Percentiles rank a stretch among this genome's conserved stretches.
These are phyloP conservation scores for Pseudogymnoascus sp. DNA, from an alignment of 2,329 filamentous ascomycete genomes.

Conservation along the genomic window DNA sequence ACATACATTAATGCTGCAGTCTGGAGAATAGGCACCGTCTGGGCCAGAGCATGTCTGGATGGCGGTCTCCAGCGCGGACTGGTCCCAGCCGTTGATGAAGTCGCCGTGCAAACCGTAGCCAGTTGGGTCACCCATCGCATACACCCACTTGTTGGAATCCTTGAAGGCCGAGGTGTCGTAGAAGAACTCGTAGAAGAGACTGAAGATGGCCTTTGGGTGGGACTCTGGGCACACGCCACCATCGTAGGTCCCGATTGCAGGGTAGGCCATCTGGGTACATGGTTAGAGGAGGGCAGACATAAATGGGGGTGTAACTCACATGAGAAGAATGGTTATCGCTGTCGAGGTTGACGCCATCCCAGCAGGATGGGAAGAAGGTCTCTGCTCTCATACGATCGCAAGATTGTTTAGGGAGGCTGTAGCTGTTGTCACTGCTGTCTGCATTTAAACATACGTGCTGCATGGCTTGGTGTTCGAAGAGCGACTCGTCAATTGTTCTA, in stretches of 20 bases:
- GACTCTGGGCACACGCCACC: constrained; percentile 16
- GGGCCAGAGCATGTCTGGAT: constrained; percentile 12
- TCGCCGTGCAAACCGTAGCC: constrained; percentile 15
- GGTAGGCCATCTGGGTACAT: constrained; percentile 8
- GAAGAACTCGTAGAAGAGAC: constrained; percentile 15
- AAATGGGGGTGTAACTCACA: constrained; percentile 10
- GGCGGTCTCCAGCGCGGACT: constrained; percentile 6
- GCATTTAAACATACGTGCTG: constrained; percentile 2
- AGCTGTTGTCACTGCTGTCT: background rate
- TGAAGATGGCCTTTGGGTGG: constrained; percentile 13
- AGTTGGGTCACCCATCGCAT: constrained; percentile 14
- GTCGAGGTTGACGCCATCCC: constrained; percentile 18
- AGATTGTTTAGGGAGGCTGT: background rate
- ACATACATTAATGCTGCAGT: constrained; percentile 8
- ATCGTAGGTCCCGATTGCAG: constrained; percentile 9
- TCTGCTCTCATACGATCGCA: background rate
- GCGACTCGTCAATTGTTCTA: background rate
- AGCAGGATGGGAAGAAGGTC: constrained; percentile 17
- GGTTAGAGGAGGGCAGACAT: background rate
- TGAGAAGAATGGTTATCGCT: constrained; percentile 15
- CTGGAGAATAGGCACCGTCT: background rate
- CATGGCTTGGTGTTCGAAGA: constrained; percentile 2
- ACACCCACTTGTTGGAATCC: constrained; percentile 12
- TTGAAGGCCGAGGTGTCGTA: constrained; percentile 10
- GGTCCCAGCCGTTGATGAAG: constrained; percentile 17